Evolutionary conservation across 2,329 filamentous ascomycete species (phyloP), one percentile per base, ranked within the genome.

Genomic region (Beauveria medogensis): DNA sequence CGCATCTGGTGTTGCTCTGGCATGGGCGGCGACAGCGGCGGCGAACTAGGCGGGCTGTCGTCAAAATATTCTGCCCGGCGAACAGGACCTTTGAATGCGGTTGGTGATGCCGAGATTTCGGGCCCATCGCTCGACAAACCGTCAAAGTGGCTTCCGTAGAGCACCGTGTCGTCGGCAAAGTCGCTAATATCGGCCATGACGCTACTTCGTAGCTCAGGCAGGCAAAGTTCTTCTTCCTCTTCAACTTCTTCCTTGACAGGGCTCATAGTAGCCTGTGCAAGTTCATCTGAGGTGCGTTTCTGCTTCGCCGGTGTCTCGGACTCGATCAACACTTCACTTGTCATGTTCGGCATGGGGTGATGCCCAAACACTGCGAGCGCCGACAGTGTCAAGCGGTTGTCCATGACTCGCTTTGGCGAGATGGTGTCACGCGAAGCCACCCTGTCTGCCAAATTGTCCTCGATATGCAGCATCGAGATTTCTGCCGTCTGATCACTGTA

Each of bases 31-130:
- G 59, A 61, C 48, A 70, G 59, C 0, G 78, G 78, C 5, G 80
- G 80, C 5, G 81, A 82, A 68, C 78, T 81, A 2, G 79, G 77
- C 4, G 78, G 77, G 63, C 78, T 81, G 20, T 74, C 70, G 46
- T 73, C 73, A 64, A 74, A 59, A 70, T 78, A 67, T 24, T 69
- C 63, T 14, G 70, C 65, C 60, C 74, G 68, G 10, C 67, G 72
- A 37, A 74, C 64, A 24, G 70, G 71, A 30, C 61, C 64, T 43
- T 63, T 68, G 40, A 66, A 66, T 7, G 73, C 59, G 43, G 66
- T 67, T 2, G 78, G 78, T 6, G 79, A 81, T 1, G 72, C 72
- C 8, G 78, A 81, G 0, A 75, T 68, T 51, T 81, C 79, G 0
- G 74, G 73, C 0, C 68, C 64, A 47, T 78, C 76, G 64, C 79